Conservation (phyloP, 2,329 filamentous ascomycete genomes). For the Thelonectria rubi region DNA sequence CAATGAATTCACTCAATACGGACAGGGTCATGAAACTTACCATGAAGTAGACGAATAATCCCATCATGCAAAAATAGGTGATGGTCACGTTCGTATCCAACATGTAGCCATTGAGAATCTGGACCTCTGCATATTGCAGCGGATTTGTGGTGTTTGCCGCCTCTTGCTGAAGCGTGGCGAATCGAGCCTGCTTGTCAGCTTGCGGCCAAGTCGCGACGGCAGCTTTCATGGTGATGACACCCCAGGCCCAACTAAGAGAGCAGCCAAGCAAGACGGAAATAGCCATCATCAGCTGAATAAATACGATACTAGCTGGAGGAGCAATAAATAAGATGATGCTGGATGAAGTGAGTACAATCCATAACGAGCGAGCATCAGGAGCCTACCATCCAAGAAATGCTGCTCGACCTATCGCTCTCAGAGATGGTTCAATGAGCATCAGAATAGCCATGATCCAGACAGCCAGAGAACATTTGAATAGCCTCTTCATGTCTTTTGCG, state of each 20-base stretch:
- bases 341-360: neutral
- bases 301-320: conserved; percentile 34
- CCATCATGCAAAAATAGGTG: conserved; percentile 35
- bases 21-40: conserved; percentile 1
- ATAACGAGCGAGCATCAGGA: neutral
- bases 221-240: conserved; percentile 32
- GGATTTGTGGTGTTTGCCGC: conserved; percentile 31
- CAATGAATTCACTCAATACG: neutral
- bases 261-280: conserved; percentile 29
- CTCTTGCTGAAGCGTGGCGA: conserved; percentile 18
- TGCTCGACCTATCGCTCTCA: conserved; percentile 27
- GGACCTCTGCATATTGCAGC: conserved; percentile 21
- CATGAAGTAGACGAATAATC: conserved; percentile 27
- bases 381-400: conserved; percentile 23
- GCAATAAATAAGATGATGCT: conserved; percentile 33
- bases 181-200: conserved; percentile 26
- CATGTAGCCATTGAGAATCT: conserved; percentile 31
- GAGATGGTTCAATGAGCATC: conserved; percentile 30
- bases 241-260: conserved; percentile 31
- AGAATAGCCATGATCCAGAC: conserved; percentile 35
- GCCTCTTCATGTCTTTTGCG: conserved; percentile 34
- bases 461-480: conserved; percentile 32
- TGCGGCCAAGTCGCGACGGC: conserved; percentile 31
- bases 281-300: conserved; percentile 29
- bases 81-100: conserved; percentile 27